Percentiles rank a stretch among this genome's conserved stretches.
phyloP scores from a whole-genome alignment of 805 yeast species.

The Cyberlindnera petersonii region DNA sequence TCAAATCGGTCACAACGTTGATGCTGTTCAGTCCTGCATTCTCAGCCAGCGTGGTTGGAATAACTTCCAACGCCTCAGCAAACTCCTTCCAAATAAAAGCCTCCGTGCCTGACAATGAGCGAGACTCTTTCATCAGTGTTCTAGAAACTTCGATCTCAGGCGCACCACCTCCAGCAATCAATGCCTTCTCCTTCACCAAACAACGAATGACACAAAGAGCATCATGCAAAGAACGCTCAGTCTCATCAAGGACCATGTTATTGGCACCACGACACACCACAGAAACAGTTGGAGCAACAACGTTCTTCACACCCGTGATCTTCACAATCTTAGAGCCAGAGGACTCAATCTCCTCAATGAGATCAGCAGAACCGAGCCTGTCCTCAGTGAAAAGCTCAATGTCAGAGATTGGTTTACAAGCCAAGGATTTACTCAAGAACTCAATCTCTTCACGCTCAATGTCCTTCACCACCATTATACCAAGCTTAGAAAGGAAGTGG shows the following conservation, averaged over 20 bases:
- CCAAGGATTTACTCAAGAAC: constrained; percentile 74
- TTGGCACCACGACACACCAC: constrained; percentile 95
- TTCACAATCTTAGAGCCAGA: constrained; percentile 67
- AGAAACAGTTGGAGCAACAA: constrained; percentile 80
- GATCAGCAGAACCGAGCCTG: constrained; percentile 86
- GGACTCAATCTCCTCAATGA: constrained; percentile 67
- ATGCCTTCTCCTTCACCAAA: constrained; percentile 80
- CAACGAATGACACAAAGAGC: constrained; percentile 90
- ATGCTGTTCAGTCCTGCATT: constrained; percentile 95
- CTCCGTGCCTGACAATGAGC: constrained; percentile 88
- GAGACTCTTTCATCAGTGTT: constrained; percentile 90
- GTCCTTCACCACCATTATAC: constrained; percentile 91
- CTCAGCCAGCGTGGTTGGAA: constrained; percentile 93
- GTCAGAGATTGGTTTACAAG: constrained; percentile 96
- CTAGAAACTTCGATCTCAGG: constrained; percentile 97
- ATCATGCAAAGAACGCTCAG: constrained; percentile 96
- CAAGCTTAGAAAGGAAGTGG: constrained; percentile 89
- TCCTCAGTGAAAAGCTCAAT: constrained; percentile 90
- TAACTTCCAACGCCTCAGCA: constrained; percentile 88
- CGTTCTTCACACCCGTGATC: constrained; percentile 75
- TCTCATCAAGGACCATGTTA: constrained; percentile 83
- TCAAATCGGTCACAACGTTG: constrained; percentile 84
- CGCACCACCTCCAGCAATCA: constrained; percentile 99
- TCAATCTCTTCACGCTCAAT: constrained; percentile 98
- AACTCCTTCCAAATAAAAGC: constrained; percentile 47